phyloP scores from a whole-genome alignment of 2,329 filamentous ascomycete genomes.

The Atkinsonella hypoxylon region DNA sequence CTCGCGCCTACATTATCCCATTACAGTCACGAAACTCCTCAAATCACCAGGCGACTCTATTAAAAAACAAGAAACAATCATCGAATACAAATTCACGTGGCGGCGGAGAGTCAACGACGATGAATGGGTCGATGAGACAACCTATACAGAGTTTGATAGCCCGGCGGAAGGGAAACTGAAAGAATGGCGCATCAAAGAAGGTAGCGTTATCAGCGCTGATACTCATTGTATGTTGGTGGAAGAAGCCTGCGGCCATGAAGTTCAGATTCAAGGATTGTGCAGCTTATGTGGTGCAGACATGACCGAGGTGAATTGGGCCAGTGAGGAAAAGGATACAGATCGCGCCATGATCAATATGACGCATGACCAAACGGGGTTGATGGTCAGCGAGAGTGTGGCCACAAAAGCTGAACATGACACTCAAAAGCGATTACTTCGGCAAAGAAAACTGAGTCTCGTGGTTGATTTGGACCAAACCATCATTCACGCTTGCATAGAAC shows the following conservation, averaged over 20 bases:
- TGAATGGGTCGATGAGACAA: conserved; percentile 49
- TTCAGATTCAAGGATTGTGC: conserved; percentile 86
- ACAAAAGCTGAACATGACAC: conserved; percentile 72
- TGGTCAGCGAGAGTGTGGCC: conserved; percentile 74
- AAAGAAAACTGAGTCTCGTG: conserved; percentile 80
- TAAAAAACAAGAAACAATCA: conserved; percentile 62
- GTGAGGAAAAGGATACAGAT: conserved; percentile 63
- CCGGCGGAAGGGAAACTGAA: conserved; percentile 70
- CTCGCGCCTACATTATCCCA: conserved; percentile 72
- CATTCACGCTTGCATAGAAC: conserved; percentile 95
- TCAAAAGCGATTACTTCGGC: conserved; percentile 68
- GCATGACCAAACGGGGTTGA: conserved; percentile 79
- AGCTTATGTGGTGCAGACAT: conserved; percentile 91
- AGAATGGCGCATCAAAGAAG: conserved; percentile 62
- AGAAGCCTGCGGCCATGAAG: conserved; percentile 81
- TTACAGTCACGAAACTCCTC: conserved; percentile 78
- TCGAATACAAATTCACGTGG: conserved; percentile 81
- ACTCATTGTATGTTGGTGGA: conserved; percentile 61
- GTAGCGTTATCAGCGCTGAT: conserved; percentile 49
- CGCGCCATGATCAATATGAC: conserved; percentile 91
- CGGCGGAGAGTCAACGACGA: conserved; percentile 63
- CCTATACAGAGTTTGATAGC: conserved; percentile 66
- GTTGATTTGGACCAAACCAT: conserved; percentile 98
- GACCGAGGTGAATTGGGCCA: conserved; percentile 81
- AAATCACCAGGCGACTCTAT: conserved; percentile 65